These are phyloP conservation scores for Podaxis sp. DNA, from an alignment of 768 basidiomycete genomes.

Conservation along the genomic window DNA sequence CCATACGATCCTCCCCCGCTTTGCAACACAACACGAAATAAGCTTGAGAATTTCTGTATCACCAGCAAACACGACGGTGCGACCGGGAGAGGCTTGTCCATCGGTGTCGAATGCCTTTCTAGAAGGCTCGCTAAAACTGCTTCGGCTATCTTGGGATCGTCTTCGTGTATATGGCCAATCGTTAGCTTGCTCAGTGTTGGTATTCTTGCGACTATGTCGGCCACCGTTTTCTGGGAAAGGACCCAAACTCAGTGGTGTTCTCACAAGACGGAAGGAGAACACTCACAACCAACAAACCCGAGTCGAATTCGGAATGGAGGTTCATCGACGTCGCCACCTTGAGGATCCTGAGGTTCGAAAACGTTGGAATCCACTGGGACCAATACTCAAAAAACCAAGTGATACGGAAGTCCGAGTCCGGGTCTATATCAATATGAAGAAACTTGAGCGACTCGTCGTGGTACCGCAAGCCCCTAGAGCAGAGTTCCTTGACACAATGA, in stretches of 20 bases:
- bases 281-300: background rate
- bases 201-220: background rate
- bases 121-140: background rate
- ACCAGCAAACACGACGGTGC: constrained; percentile 2
- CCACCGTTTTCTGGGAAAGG: background rate
- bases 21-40: background rate
- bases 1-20: background rate
- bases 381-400: constrained; percentile 13
- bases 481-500: constrained; percentile 2
- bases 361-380: constrained; percentile 4
- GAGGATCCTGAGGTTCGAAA: background rate
- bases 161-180: constrained; percentile 7
- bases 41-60: background rate
- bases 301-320: background rate
- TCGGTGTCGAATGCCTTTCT: background rate
- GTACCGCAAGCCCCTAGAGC: background rate
- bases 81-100: background rate
- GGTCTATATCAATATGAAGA: constrained; percentile 2
- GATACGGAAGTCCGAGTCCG: background rate
- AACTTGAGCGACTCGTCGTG: background rate
- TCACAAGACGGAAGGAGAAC: background rate
- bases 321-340: constrained; percentile 7
- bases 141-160: background rate
- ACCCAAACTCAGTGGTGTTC: background rate
- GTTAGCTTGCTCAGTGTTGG: constrained; percentile 4